Conservation (phyloP, 2,329 filamentous ascomycete species). For the Chaetomium strumarium region DNA sequence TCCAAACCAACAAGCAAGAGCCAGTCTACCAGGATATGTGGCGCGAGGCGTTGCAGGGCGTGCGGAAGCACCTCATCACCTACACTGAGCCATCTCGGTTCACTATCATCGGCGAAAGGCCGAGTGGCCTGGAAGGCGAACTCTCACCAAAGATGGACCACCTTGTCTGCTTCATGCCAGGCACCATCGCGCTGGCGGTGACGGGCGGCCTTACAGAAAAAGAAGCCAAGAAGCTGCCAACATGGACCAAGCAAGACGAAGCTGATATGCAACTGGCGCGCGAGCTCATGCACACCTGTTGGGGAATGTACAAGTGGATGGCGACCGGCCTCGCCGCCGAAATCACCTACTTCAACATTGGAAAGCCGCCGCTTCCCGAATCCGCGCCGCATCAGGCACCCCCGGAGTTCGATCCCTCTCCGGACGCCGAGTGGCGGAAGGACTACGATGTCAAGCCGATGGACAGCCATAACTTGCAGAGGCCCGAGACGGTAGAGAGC, state of each 20-base stretch:
- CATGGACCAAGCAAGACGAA: constrained; percentile 74
- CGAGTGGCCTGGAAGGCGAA: constrained; percentile 58
- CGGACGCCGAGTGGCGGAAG: constrained; percentile 60
- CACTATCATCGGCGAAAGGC: constrained; percentile 86
- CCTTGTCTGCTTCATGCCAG: constrained; percentile 93
- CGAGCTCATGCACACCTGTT: constrained; percentile 94
- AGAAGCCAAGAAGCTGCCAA: constrained; percentile 64
- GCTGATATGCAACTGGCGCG: constrained; percentile 80
- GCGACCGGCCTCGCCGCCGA: constrained; percentile 88
- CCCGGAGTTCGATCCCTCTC: constrained; percentile 43
- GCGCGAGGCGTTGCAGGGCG: constrained; percentile 75
- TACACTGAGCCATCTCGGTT: constrained; percentile 76
- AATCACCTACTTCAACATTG: constrained; percentile 84
- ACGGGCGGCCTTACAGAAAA: constrained; percentile 72
- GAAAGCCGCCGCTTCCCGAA: constrained; percentile 59
- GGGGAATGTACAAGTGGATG: constrained; percentile 92
- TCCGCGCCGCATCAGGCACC: constrained; percentile 47
- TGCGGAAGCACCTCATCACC: constrained; percentile 86
- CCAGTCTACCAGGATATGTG: constrained; percentile 87
- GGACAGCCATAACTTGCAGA: constrained; percentile 90
- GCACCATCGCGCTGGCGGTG: constrained; percentile 83
- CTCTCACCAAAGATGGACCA: constrained; percentile 95
- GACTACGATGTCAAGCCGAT: constrained; percentile 75
- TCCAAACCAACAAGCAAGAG: constrained; percentile 86
- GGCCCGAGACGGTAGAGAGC: constrained; percentile 93